Evolutionary conservation across 2,329 filamentous ascomycete species (phyloP).

Genomic region (Ascomycota sp.): DNA sequence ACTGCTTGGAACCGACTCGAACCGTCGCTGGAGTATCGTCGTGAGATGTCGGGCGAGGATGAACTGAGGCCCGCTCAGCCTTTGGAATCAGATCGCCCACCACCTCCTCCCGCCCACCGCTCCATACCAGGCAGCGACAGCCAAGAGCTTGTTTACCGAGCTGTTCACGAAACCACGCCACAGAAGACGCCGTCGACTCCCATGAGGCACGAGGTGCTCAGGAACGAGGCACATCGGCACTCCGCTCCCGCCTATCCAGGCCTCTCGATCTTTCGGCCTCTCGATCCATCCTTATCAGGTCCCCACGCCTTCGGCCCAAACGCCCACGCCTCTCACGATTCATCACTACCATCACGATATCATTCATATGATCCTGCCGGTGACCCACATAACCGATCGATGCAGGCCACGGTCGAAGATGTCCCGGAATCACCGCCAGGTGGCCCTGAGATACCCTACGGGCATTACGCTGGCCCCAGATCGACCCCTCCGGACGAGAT

Average conservation of each 20-base stretch:
- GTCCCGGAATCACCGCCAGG: slow-evolving; percentile 28
- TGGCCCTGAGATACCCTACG: slow-evolving; percentile 7
- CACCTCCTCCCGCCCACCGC: slow-evolving; percentile 33
- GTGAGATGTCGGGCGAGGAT: slow-evolving; percentile 11
- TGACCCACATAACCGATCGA: slow-evolving; percentile 23
- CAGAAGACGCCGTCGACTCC: slow-evolving; percentile 24
- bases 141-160: slow-evolving; percentile 19
- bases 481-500: slow-evolving; percentile 13
- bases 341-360: slow-evolving; percentile 19
- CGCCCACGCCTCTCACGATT: slow-evolving; percentile 12
- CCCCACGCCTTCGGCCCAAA: slow-evolving; percentile 8
- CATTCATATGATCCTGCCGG: slow-evolving; percentile 27
- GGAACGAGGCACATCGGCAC: slow-evolving; percentile 32
- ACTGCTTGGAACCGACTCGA: slow-evolving; percentile 15
- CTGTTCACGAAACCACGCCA: slow-evolving; percentile 17
- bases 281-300: slow-evolving; percentile 23
- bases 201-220: slow-evolving; percentile 36
- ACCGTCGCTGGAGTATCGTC: slow-evolving; percentile 12
- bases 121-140: slow-evolving; percentile 21
- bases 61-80: slow-evolving; percentile 13
- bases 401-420: slow-evolving; percentile 43
- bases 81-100: slow-evolving; percentile 23
- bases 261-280: slow-evolving; percentile 27
- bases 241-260: slow-evolving; percentile 28
- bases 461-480: slow-evolving; percentile 6